Conservation (phyloP, 1,284 basidiomycete species). For the Malassezia equina region DNA sequence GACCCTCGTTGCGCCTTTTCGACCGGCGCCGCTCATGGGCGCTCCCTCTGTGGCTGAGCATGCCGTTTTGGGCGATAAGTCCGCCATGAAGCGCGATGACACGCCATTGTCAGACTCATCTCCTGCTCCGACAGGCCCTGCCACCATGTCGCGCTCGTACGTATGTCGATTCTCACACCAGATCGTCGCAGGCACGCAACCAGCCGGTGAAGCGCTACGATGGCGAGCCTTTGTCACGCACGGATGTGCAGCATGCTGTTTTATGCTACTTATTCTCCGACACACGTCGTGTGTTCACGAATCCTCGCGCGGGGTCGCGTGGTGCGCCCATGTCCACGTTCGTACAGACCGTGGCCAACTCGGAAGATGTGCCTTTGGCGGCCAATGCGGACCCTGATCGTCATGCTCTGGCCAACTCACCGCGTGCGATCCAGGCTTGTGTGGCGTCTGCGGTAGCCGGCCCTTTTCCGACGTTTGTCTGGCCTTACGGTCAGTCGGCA, state of each 20-base stretch:
- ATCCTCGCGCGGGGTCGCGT: constrained; percentile 47
- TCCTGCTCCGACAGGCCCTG: background rate
- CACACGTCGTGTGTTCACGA: constrained; percentile 62
- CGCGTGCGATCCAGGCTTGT: constrained; percentile 12
- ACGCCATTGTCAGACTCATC: background rate
- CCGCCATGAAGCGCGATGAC: background rate
- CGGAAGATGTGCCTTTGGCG: background rate
- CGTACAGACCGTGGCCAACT: background rate
- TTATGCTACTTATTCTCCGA: constrained; percentile 68
- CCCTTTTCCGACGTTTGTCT: constrained; percentile 29
- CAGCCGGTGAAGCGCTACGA: constrained; percentile 45
- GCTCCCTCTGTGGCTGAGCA: background rate
- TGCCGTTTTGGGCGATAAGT: background rate
- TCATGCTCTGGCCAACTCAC: background rate
- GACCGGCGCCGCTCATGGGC: background rate
- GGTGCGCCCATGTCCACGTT: constrained; percentile 18
- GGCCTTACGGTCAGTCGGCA: constrained; percentile 37
- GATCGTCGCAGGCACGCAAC: constrained; percentile 28
- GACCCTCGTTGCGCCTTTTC: background rate
- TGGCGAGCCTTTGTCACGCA: constrained; percentile 36
- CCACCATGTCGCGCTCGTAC: constrained; percentile 1
- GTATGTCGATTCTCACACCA: constrained; percentile 1
- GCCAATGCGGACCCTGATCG: constrained; percentile 2
- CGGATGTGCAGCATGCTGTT: constrained; percentile 73
- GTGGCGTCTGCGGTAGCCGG: constrained; percentile 10